Base-by-base conservation (phyloP, 306 rosid species). In the Lathyrus sativus region DNA sequence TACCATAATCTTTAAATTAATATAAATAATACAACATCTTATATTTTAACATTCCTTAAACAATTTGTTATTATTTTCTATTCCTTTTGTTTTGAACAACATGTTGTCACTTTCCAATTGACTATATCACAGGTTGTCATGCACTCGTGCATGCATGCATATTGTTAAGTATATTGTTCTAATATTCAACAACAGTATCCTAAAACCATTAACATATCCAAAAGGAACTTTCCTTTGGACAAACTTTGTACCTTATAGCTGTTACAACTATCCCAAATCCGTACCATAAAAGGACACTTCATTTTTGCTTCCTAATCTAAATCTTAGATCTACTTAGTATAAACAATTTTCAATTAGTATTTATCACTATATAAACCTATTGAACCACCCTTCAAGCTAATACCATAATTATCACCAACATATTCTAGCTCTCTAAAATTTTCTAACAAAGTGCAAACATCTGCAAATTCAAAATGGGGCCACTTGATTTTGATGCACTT, bases 401-500 rank as follows among this genome's bases (percentile, higher is more conserved):
- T 19, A 60, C 17, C 72, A 62, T 7, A 61, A 6, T 57, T 12
- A 76, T 46, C 22, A 76, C 31, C 46, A 33, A 22, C 13, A 22
- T 9, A 10, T 72, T 43, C 59, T 29, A 58, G 29, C 65, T 18
- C 18, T 31, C 28, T 42, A 50, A 11, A 55, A 0, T 1, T 31
- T 60, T 60, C 44, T 35, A 2, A 29, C 39, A 57, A 57, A 59
- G 17, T 41, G 4, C 46, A 17, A 12, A 57, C 19, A 0, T 35
- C 12, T 48, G 24, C 10, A 62, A 42, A 11, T 59, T 46, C 0
- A 12, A 33, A 6, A 72, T 79, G 88, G 84, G 76, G 33, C 78
- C 72, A 77, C 80, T 79, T 48, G 81, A 85, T 62, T 83, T 85
- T 68, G 80, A 81, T 71, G 85, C 85, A 11, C 84, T 88, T 4